Base-by-base conservation (phyloP, 2,329 filamentous ascomycete species). In the Alternaria sp. region DNA sequence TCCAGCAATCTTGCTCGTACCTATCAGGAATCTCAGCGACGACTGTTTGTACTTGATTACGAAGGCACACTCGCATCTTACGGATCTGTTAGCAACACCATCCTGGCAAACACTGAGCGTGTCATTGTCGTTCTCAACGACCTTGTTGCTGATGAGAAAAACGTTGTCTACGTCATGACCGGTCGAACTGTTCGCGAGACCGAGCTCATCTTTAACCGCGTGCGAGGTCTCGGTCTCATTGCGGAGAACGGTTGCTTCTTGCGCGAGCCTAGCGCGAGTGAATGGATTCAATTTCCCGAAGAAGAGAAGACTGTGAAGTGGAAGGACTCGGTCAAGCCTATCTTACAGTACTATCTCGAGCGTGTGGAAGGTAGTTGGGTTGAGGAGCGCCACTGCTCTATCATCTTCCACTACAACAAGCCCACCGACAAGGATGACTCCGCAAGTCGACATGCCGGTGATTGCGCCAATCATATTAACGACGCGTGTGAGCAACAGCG, bases 191-290 rank as follows among this genome's bases (percentile, higher is more conserved):
- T 93, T 0, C 91, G 96, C 69, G 93, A 97, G 71, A 87, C 97
- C 33, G 92, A 97, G 67, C 87, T 89, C 4, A 83, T 96, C 1
- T 97, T 98, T 83, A 88, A 89, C 51, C 86, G 90, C 24, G 90
- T 97, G 1, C 90, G 91, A 5, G 90, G 90, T 60, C 81, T 97
- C 3, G 95, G 95, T 3, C 83, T 98, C 4, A 96, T 98, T 64
- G 94, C 94, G 0, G 94, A 98, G 79, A 97, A 97, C 65, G 94
- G 94, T 2, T 96, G 92, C 75, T 98, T 96, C 78, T 81, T 97
- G 56, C 91, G 90, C 67, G 86, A 91, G 63, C 87, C 86, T 44
- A 85, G 74, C 17, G 83, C 82, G 14, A 84, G 86, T 24, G 83
- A 85, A 34, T 98, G 95, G 95, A 86, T 85, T 2, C 88, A 90